Base-by-base conservation (phyloP, 1,284 basidiomycete species). In the Cryptococcus depauperatus region DNA sequence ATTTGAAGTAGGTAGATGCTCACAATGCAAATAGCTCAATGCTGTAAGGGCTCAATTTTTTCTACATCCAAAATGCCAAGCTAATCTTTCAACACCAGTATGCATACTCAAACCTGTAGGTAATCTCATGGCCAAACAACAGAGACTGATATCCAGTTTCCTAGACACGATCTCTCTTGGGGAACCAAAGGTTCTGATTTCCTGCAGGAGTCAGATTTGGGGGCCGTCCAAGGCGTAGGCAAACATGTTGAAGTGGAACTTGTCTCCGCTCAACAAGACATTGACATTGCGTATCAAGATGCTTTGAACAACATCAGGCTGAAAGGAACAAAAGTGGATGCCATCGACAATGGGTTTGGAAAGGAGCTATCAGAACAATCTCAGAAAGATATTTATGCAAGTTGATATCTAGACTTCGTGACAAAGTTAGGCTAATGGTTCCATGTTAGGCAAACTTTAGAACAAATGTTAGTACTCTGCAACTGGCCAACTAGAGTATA, bases 221-320 rank as follows among this genome's bases (percentile, higher is more conserved):
- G 87, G 21, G 79, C 80, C 2, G 84, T 89, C 38, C 61, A 66
- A 41, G 75, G 74, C 11, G 68, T 73, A 7, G 73, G 71, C 28
- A 77, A 84, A 58, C 81, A 85, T 55, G 88, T 97, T 33, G 88
- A 95, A 59, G 83, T 96, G 46, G 85, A 90, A 55, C 78, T 96
- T 57, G 79, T 85, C 3, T 81, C 85, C 0, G 85, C 86, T 43
- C 83, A 85, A 44, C 84, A 84, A 3, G 90, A 93, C 64, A 82
- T 88, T 47, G 88, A 96, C 62, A 79, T 77, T 34, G 81, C 87
- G 19, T 98, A 97, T 64, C 84, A 91, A 64, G 85, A 92, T 56
- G 83, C 91, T 0, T 75, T 96, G 32, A 77, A 80, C n/a, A 89
- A 90, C 61, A 75, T 97, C 34, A 53, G 68, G 5, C 49, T 68